Base-by-base conservation (phyloP, 1,139 yeast species). In the Wickerhamiella infanticola region DNA sequence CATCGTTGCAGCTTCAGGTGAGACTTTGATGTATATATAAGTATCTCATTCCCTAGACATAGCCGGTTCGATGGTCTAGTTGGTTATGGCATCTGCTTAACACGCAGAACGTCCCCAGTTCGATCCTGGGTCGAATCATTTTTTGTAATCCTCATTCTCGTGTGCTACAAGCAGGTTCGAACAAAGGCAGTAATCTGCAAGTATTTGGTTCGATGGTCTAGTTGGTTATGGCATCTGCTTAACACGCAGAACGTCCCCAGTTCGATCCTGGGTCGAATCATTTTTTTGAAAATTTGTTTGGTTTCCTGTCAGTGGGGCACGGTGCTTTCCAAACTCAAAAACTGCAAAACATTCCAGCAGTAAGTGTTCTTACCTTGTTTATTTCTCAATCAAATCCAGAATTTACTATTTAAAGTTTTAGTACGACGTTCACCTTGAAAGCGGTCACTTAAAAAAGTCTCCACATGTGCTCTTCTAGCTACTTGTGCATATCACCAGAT, bases 61-160 rank as follows among this genome's bases (percentile, higher is more conserved):
- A 2, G 18, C 2, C 59, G 77, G 77, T 73, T 72, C 72, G 78
- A 84, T 84, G 94, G 94, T 84, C 94, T 84, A 84, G 94, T 83
- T 69, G 94, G 94, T 84, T 75, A 84, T 83, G 94, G 93, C 94
- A 81, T 81, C 88, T 83, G 94, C 94, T 82, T 84, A 83, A 84
- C 95, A 84, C 94, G 94, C 94, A 81, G 88, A 81, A 83, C 88
- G 95, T 85, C 95, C 95, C 95, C 95, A 83, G 95, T 85, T 85
- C 95, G 95, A 85, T 81, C 95, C 95, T 84, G 95, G 95, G 95
- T 85, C 81, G 77, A 82, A 81, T 82, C 95, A 85, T 60, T 47
- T 48, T 48, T 54, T 51, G 45, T 31, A 6, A n/a, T 36, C 5
- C 23, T 13, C 23, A 13, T 36, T 35, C 11, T 29, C 33, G 33